phyloP scores from a whole-genome alignment of 352 stramenopile species.

The Globisporangium parvum region DNA sequence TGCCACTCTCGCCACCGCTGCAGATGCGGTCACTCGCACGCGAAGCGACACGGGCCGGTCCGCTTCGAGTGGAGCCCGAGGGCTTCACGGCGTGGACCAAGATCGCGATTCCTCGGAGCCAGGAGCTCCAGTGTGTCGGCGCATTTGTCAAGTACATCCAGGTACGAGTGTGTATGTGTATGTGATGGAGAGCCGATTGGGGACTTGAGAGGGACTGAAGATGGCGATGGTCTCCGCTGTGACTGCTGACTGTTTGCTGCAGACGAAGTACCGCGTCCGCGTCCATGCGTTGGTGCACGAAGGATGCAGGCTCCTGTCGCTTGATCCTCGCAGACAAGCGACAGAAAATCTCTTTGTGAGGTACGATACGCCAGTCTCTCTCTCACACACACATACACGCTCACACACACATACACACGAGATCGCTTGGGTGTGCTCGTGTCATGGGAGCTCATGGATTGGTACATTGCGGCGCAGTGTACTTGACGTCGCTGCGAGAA shows the following conservation, averaged over 20 bases:
- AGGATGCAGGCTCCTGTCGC: conserved; percentile 1
- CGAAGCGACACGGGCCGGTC: conserved; percentile 23
- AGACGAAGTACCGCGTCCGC: conserved; percentile 9
- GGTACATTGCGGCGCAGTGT: background rate
- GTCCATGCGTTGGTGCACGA: conserved; percentile 12
- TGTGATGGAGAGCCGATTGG: background rate
- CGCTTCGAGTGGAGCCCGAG: conserved; percentile 24
- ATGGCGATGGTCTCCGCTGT: background rate
- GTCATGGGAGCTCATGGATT: background rate
- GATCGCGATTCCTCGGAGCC: conserved; percentile 18
- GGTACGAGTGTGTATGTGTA: conserved; percentile 10
- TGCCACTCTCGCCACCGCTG: conserved; percentile 2
- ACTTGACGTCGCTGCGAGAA: conserved; percentile 4
- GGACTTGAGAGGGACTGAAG: no score
- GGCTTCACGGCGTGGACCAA: conserved; percentile 31
- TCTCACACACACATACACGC: no score
- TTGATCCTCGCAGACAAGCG: conserved; percentile 2
- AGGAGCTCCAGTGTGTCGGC: conserved; percentile 17
- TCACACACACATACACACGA: no score
- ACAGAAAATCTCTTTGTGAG: conserved; percentile 2
- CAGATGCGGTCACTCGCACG: conserved; percentile 19
- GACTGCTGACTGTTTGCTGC: background rate
- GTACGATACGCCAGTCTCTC: background rate
- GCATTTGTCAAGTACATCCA: conserved; percentile 27
- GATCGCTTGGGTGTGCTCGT: background rate